phyloP scores from a whole-genome alignment of 345 rosid species.

The Linum lewisii region DNA sequence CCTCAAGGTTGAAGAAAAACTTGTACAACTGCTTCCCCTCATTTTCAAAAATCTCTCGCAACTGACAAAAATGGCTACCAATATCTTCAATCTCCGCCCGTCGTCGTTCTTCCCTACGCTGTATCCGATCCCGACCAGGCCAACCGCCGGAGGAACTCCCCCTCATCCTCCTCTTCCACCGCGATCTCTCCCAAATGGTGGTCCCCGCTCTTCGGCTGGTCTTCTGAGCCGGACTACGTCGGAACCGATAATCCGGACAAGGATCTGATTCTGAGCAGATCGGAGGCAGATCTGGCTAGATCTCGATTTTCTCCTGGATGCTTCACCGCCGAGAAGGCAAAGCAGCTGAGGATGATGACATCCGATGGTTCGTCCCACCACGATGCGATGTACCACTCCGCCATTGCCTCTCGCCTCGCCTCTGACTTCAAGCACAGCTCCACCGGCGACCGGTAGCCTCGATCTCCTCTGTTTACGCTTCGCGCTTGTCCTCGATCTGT shows the following conservation, averaged over 20 bases:
- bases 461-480: background rate
- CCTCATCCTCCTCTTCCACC: no score
- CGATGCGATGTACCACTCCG: constrained; percentile 72
- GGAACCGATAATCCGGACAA: constrained; percentile 3
- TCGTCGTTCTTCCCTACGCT: no score
- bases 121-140: no score
- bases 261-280: constrained; percentile 8
- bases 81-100: no score
- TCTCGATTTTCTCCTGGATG: constrained; percentile 34
- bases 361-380: constrained; percentile 31
- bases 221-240: no score
- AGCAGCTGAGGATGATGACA: constrained; percentile 50
- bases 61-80: no score
- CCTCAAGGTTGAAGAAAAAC: no score
- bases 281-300: constrained; percentile 10
- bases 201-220: no score
- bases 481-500: background rate
- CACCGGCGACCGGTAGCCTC: constrained; percentile 15
- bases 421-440: constrained; percentile 29
- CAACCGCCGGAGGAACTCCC: no score
- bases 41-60: no score
- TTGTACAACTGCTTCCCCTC: no score
- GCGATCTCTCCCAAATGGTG: no score
- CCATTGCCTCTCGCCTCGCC: constrained; percentile 55
- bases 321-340: constrained; percentile 58